Evolutionary conservation across 441 rosid genomes (phyloP), one percentile per base, ranked within the genome.

Genomic region (Gossypium trilobum): DNA sequence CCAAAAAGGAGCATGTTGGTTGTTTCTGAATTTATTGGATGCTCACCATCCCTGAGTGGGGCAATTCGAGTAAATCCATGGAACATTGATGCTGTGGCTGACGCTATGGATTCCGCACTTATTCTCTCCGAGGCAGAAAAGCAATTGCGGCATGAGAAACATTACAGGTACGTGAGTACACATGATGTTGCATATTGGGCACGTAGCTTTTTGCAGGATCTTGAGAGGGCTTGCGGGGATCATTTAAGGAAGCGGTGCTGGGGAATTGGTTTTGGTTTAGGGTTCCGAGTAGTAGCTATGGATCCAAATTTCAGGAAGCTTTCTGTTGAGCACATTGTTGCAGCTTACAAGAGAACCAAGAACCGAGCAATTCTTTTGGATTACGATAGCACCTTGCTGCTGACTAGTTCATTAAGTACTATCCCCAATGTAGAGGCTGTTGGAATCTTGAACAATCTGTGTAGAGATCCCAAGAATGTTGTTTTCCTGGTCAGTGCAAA

Each of bases 121-220:
- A 66, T 78, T 70, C 76, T 83, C 69, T 79, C 90, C 9, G 93
- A 86, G 76, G 78, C 80, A 19, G 98, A 91, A 80, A 93, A 89
- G 78, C 90, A 89, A 63, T 52, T 88, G 88, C 85, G 98, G 29
- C 98, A 93, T 4, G 97, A 93, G 79, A 93, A 91, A 82, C 97
- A 93, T 82, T 79, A 91, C 72, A 86, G 87, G 63, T 91, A 91
- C 64, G 95, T 93, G 62, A 89, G 92, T 73, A 89, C 95, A 0
- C 98, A 91, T 72, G 97, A 89, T 74, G 97, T 93, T 58, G 93
- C 90, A 2, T 92, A 92, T 72, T 92, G 98, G 98, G 92, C 98
- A 0, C 86, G 70, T 3, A 92, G 98, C 84, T 93, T 93, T 81
- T 56, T 87, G 80, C 98, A 88, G 78, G 98, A 93, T 85, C 93